Evolutionary conservation across 805 yeast genomes (phyloP), one percentile per base, ranked within the genome.

Genomic region (Ogataea minuta): DNA sequence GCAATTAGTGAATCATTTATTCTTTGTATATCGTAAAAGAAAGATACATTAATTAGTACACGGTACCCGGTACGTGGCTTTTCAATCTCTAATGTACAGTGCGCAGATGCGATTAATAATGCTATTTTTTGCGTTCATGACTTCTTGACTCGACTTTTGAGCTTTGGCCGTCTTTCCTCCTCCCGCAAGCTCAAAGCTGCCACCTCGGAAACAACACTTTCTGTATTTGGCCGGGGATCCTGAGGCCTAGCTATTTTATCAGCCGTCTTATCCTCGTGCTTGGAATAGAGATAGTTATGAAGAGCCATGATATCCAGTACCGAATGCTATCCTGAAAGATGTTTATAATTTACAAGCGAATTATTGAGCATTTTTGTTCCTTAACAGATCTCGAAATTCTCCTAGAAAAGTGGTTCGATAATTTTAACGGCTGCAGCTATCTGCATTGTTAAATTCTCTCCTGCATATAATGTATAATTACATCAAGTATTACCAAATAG

Each of bases 231-330:
- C 37, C 62, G 47, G 8, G 60, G 54, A 35, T 62, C 66, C 23
- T 55, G 58, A 2, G 61, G 62, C 30, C 64, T 44, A 4, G 72
- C 73, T 12, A 70, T 70, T 28, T 54, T 57, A n/a, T 51, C 50
- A 11, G 62, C 69, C 6, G 57, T 31, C 4, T 52, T 50, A 41
- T 66, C 71, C 12, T 54, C 50, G 35, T 70, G 75, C 41, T 68
- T 69, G 45, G 53, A 64, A 51, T 70, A 70, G 36, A 69, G 59
- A 43, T 70, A 70, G 48, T 70, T 70, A 44, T 71, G 66, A 6
- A 70, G 54, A 1, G 75, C 75, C 75, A 70, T 70, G 16, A 12
- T 10, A 9, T n/a, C 5, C 6, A 28, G 9, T 15, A 28, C 6
- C n/a, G n/a, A n/a, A n/a, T n/a, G n/a, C n/a, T n/a, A n/a, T n/a